Base-by-base conservation (phyloP, 495 filamentous ascomycete genomes). In the Physcia stellaris region DNA sequence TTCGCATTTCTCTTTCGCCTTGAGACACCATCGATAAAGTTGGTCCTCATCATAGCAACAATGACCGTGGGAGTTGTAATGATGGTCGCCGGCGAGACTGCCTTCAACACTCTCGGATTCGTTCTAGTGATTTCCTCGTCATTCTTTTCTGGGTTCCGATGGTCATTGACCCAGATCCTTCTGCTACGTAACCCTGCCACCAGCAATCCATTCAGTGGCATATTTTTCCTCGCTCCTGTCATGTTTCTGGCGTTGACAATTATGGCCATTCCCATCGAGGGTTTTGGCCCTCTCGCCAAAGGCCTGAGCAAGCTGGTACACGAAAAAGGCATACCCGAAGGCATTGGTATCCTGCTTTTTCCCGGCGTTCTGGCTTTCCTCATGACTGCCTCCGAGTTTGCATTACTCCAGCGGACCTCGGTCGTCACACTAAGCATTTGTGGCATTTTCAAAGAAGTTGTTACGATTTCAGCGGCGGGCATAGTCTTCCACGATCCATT, bases 391-490 rank as follows among this genome's bases (percentile, higher is more conserved):
- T 85, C 84, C 32, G 92, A 99, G 60, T 99, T 96, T 50, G 88
- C 92, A 32, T 70, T 99, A 21, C 68, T 99, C 30, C 79, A 95
- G 66, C 85, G 92, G 23, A 96, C 87, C 4, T 86, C 80, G 4
- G 92, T 99, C 37, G 92, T 99, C 33, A 96, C 92, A 0, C 70
- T 99, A 34, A 86, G 80, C 35, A 95, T 99, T 39, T 92, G 86
- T 46, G 92, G 92, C 33, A 99, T 96, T 37, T 96, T 99, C 68
- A 99, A 99, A 59, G 92, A 99, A 61, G 92, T 94, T 9, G 78
- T 99, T 37, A 99, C 92, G 4, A 96, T 99, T 52, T 76, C 75
- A 27, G 85, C 85, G 1, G 92, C 90, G 0, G 83, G 82, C 15
- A 56, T 92, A 11, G 75, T 92, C 4, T 99, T 95, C 62, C 75